Base-by-base conservation (phyloP, 2,329 filamentous ascomycete species). In the Cryphonectria naterciae region DNA sequence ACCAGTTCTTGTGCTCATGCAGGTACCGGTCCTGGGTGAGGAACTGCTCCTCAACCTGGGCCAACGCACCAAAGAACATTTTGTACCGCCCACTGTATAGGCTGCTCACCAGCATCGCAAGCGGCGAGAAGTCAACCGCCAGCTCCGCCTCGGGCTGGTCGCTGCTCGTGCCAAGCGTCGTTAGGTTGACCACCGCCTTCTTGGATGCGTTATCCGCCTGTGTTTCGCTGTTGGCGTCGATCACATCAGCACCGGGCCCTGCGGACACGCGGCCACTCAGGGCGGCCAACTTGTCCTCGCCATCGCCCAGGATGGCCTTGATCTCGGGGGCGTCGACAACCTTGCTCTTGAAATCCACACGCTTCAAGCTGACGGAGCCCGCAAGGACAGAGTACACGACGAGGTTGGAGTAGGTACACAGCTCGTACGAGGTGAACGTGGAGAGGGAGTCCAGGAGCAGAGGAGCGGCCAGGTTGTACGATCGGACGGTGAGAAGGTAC, bases 281-380 rank as follows among this genome's bases (percentile, higher is more conserved):
- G 0, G 94, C 94, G 43, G 94, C 87, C 68, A 97, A 85, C 82
- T 95, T 95, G 79, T 98, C 95, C 77, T 97, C 93, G 35, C 91
- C 91, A 76, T 95, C 91, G 71, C 95, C 96, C 35, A 99, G 89
- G 74, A 99, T 97, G 52, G 96, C 96, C 84, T 96, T 97, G 84
- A 99, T 98, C 84, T 99, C 96, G 17, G 96, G 95, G 10, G 96
- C 96, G 81, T 99, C 96, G 56, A 99, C 95, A 37, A 99, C 96
- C 86, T 98, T 98, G 75, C 93, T 93, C 87, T 99, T 99, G 88
- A 99, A 99, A 82, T 99, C 96, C 46, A 98, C 94, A 65, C 96
- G 92, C 85, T 98, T 97, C 70, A 99, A 88, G 62, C 95, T 96
- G 35, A 98, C 92, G 8, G 95, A 97, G 71, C 96, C 96, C 49